Evolutionary conservation across 805 yeast species (phyloP).

Genomic region (Barnettozyma californica): DNA sequence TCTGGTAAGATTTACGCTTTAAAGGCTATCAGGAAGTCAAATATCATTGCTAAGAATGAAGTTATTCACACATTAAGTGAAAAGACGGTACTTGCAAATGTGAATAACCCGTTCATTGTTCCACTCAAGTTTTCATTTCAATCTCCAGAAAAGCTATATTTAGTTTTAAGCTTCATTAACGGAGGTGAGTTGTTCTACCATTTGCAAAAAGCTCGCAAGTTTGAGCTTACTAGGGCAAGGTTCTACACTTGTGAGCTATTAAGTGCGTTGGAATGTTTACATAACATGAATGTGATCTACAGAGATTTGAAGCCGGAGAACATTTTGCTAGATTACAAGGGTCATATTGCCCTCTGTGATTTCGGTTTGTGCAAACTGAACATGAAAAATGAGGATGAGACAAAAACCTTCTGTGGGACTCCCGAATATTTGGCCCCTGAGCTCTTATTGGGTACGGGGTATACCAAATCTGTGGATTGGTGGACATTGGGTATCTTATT

Average conservation of each 20-base stretch:
- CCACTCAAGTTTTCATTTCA: conserved; percentile 96
- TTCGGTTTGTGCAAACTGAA: conserved; percentile 94
- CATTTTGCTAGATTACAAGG: conserved; percentile 89
- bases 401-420: conserved; percentile 94
- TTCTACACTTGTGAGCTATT: conserved; percentile 92
- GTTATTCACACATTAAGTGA: conserved; percentile 96
- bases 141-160: conserved; percentile 88
- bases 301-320: conserved; percentile 96
- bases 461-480: conserved; percentile 95
- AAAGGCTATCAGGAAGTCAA: conserved; percentile 90
- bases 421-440: conserved; percentile 98
- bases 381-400: conserved; percentile 85
- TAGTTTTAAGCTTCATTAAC: conserved; percentile 88
- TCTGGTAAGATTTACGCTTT: conserved; percentile 92
- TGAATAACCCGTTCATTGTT: conserved; percentile 91
- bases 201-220: conserved; percentile 84
- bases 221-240: conserved; percentile 82
- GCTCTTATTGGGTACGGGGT: conserved; percentile 83
- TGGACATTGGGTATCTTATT: conserved; percentile 95
- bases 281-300: conserved; percentile 86
- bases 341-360: conserved; percentile 96
- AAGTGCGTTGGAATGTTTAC: conserved; percentile 89
- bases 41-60: conserved; percentile 89
- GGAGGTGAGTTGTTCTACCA: conserved; percentile 97
- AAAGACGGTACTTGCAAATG: conserved; percentile 88